Evolutionary conservation across 2,329 filamentous ascomycete genomes (phyloP).

Genomic region (Aspergillus sp.): DNA sequence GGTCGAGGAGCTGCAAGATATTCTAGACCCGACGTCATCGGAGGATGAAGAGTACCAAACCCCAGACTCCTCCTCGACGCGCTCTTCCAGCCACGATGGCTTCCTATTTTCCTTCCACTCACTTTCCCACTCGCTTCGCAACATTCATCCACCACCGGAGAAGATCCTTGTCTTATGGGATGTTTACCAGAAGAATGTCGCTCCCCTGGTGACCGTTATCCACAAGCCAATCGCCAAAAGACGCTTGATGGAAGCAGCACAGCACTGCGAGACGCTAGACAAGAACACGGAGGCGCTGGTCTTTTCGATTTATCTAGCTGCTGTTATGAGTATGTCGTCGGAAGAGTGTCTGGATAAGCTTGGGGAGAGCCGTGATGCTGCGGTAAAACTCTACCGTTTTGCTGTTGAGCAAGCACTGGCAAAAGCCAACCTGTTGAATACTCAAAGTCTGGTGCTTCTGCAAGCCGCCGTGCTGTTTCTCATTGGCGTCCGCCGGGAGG

Average conservation of each 20-base stretch:
- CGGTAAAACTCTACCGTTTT: conserved; percentile 51
- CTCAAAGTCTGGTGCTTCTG: conserved; percentile 52
- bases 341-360: conserved; percentile 37
- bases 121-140: conserved; percentile 45
- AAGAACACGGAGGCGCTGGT: conserved; percentile 49
- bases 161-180: conserved; percentile 47
- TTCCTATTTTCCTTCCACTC: conserved; percentile 55
- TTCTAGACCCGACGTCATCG: conserved; percentile 49
- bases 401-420: conserved; percentile 56
- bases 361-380: conserved; percentile 42
- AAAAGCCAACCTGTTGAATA: conserved; percentile 53
- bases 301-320: conserved; percentile 54
- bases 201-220: conserved; percentile 52
- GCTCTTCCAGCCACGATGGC: conserved; percentile 43
- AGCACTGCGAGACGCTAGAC: conserved; percentile 41
- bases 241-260: conserved; percentile 42
- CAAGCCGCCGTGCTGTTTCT: conserved; percentile 56
- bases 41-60: conserved; percentile 47
- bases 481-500: conserved; percentile 37
- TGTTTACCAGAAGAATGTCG: conserved; percentile 52
- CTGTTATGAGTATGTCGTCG: conserved; percentile 35
- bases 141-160: conserved; percentile 46
- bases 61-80: conserved; percentile 29
- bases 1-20: conserved; percentile 54
- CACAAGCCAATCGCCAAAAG: conserved; percentile 48